Conservation (phyloP, 169 alveolate genomes). For the Miamiensis avidus region DNA sequence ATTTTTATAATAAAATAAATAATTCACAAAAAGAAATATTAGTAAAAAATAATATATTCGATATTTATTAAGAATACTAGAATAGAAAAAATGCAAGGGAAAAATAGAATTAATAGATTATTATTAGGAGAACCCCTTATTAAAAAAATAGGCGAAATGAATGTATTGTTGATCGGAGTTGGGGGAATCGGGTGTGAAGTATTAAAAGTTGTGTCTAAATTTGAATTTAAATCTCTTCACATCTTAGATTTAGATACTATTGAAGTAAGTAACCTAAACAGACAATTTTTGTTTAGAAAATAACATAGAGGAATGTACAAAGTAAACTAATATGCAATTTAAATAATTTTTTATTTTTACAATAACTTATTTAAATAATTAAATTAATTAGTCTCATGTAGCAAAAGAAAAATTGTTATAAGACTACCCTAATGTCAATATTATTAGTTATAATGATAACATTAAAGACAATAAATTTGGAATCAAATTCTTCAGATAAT, state of each 20-base stretch:
- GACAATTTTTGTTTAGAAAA: constrained; percentile 79
- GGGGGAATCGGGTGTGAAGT: constrained; percentile 87
- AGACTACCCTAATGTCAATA: constrained; percentile 54
- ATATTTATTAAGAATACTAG: too few species aligned
- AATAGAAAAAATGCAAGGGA: not conserved
- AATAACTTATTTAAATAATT: too few species aligned
- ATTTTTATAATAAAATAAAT: too few species aligned
- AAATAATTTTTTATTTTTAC: not conserved
- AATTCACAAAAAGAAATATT: too few species aligned
- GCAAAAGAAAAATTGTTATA: constrained; percentile 56
- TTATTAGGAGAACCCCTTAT: constrained; percentile 40
- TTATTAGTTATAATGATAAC: constrained; percentile 77
- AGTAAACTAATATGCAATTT: constrained; percentile 38
- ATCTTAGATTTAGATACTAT: constrained; percentile 78
- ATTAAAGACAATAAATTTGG: constrained; percentile 78
- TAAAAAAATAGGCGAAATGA: constrained; percentile 33
- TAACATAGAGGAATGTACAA: constrained; percentile 43
- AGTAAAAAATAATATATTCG: too few species aligned
- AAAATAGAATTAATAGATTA: constrained; percentile 12
- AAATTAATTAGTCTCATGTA: constrained; percentile 53
- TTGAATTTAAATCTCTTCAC: constrained; percentile 61
- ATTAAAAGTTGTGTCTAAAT: constrained; percentile 65
- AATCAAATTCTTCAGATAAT: constrained; percentile 79
- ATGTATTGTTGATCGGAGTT: constrained; percentile 76
- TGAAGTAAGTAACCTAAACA: constrained; percentile 77